Evolutionary conservation across 2,329 filamentous ascomycete genomes (phyloP).

Genomic region (Tolypocladium ophioglossoides): DNA sequence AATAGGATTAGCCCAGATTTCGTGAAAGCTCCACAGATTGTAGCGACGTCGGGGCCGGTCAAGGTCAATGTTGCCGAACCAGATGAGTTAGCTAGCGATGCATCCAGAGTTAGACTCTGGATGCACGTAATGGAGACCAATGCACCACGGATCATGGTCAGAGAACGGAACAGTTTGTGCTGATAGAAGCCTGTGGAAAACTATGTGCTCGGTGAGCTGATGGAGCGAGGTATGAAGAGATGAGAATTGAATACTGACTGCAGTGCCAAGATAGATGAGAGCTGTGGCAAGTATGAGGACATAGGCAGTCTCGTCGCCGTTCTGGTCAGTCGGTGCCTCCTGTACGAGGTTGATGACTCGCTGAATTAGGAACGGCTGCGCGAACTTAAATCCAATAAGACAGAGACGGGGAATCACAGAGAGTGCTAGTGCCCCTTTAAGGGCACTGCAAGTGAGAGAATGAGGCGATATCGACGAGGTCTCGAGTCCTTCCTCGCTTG

Average conservation of each 20-base stretch:
- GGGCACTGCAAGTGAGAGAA: background rate
- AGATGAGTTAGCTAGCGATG: conserved; percentile 12
- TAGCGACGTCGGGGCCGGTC: conserved; percentile 33
- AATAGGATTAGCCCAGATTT: conserved; percentile 27
- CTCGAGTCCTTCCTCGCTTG: background rate
- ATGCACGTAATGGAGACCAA: conserved; percentile 17
- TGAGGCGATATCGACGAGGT: background rate
- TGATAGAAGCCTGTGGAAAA: conserved; percentile 10
- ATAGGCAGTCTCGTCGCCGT: background rate
- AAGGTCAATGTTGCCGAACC: conserved; percentile 28
- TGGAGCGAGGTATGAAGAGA: background rate
- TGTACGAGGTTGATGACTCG: background rate
- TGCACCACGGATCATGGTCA: conserved; percentile 18
- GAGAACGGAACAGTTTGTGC: conserved; percentile 15
- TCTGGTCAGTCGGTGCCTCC: background rate
- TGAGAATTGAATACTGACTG: conserved; percentile 1
- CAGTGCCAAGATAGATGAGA: conserved; percentile 7
- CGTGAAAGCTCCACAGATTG: conserved; percentile 27
- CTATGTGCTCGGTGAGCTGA: conserved; percentile 1
- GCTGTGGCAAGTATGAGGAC: conserved; percentile 8
- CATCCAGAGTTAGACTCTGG: conserved; percentile 13
- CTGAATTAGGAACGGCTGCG: conserved; percentile 11
- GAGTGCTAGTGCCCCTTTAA: background rate
- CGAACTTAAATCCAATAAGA: conserved; percentile 10
- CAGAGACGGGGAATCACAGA: conserved; percentile 3